Conservation (phyloP, 2,329 filamentous ascomycete species). For the Diaporthe eres region DNA sequence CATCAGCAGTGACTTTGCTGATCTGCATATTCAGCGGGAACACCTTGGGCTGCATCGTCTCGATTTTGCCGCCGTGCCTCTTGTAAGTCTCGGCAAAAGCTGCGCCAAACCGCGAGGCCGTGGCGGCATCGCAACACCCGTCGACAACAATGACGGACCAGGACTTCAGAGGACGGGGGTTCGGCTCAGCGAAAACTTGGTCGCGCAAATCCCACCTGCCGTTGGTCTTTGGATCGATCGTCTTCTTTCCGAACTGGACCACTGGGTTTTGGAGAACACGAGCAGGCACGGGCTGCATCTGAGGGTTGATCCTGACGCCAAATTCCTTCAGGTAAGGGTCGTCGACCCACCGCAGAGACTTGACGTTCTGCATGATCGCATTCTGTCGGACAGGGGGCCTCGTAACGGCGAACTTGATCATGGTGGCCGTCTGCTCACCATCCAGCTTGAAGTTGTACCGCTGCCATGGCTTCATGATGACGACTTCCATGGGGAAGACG, state of each 20-base stretch:
- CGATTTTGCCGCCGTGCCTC: conserved; percentile 64
- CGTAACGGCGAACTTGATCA: conserved; percentile 96
- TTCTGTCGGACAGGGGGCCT: conserved; percentile 77
- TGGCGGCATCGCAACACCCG: conserved; percentile 66
- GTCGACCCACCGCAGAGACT: conserved; percentile 74
- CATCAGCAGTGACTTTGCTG: conserved; percentile 61
- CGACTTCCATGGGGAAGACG: conserved; percentile 74
- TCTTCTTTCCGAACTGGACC: conserved; percentile 75
- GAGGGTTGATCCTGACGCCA: conserved; percentile 76
- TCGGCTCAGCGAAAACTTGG: conserved; percentile 80
- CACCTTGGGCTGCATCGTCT: conserved; percentile 51
- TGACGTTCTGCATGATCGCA: conserved; percentile 78
- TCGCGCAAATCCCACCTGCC: conserved; percentile 92
- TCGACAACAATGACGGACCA: conserved; percentile 84
- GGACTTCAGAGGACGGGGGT: conserved; percentile 71
- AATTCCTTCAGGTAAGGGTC: conserved; percentile 82
- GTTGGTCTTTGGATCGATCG: conserved; percentile 71
- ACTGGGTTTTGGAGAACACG: conserved; percentile 79
- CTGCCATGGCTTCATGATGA: conserved; percentile 67
- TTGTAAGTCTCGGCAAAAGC: conserved; percentile 62
- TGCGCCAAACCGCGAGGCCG: conserved; percentile 69
- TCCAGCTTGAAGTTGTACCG: conserved; percentile 75
- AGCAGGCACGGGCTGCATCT: conserved; percentile 78
- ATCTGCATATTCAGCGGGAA: conserved; percentile 45
- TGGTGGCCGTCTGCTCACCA: conserved; percentile 77